These are phyloP conservation scores for Cryptosporidium felis DNA, from an alignment of 169 alveolate genomes.

Conservation along the genomic window DNA sequence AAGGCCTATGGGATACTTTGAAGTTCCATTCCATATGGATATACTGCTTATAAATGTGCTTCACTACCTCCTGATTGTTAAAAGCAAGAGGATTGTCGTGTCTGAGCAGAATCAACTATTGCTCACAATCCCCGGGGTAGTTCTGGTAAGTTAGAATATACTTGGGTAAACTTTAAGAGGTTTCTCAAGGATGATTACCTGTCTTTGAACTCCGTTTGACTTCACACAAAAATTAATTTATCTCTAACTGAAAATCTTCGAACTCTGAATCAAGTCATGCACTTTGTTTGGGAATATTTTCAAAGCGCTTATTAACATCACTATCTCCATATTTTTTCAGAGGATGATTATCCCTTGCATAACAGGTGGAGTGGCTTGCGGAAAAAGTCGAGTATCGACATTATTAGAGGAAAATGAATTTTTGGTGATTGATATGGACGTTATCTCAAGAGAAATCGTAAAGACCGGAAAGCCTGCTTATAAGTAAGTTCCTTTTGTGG, in stretches of 20 bases:
- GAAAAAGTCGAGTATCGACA: conserved; percentile 74
- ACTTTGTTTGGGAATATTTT: not conserved
- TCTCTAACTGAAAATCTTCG: no score
- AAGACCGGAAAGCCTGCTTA: conserved; percentile 73
- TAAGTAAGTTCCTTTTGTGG: conserved; percentile 10
- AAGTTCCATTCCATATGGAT: not conserved
- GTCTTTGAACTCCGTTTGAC: no score
- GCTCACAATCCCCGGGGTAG: not conserved
- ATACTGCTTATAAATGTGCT: not conserved
- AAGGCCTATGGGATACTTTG: no score
- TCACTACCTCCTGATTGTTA: not conserved
- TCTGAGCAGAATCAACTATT: not conserved
- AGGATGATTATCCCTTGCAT: conserved; percentile 45
- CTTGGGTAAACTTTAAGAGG: no score
- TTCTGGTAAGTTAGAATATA: conserved; percentile 21
- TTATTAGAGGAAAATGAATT: conserved; percentile 54
- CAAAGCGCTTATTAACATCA: not conserved
- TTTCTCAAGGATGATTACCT: no score
- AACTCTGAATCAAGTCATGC: not conserved
- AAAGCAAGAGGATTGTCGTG: not conserved
- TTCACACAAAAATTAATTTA: no score
- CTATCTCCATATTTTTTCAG: conserved; percentile 7
- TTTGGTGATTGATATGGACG: conserved; percentile 77
- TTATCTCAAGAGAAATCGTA: conserved; percentile 75
- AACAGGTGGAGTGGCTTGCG: conserved; percentile 81